phyloP scores from a whole-genome alignment of 768 basidiomycete genomes.

The Amanita exitialis region DNA sequence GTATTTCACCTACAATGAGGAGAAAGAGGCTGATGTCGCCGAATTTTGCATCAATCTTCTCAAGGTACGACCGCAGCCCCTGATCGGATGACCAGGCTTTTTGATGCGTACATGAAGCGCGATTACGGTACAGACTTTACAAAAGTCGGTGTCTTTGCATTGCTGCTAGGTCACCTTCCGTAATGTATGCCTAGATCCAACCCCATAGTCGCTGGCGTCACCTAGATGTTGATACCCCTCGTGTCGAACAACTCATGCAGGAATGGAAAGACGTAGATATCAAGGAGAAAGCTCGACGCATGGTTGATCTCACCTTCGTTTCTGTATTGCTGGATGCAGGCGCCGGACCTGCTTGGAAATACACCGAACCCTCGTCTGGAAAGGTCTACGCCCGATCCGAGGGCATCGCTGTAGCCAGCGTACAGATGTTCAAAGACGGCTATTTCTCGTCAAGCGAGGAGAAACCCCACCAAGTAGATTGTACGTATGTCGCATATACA shows the following conservation, averaged over 20 bases:
- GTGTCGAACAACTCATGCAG: conserved; percentile 50
- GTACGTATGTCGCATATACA: conserved; percentile 28
- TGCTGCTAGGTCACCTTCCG: background rate
- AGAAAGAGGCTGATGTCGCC: conserved; percentile 59
- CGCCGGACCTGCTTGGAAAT: conserved; percentile 78
- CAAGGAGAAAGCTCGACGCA: conserved; percentile 57
- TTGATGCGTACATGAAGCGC: conserved; percentile 28
- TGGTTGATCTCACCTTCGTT: conserved; percentile 84
- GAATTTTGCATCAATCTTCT: conserved; percentile 73
- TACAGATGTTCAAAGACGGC: conserved; percentile 82
- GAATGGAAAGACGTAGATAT: conserved; percentile 44
- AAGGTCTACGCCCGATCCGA: conserved; percentile 55
- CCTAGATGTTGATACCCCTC: conserved; percentile 58
- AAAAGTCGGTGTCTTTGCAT: conserved; percentile 32
- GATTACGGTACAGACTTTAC: conserved; percentile 69
- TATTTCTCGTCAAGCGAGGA: conserved; percentile 61
- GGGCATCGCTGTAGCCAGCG: conserved; percentile 83
- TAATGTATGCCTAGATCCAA: conserved; percentile 45
- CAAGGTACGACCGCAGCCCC: conserved; percentile 35
- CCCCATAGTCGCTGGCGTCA: conserved; percentile 90
- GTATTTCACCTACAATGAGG: conserved; percentile 81
- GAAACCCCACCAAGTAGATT: conserved; percentile 71
- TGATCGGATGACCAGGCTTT: background rate
- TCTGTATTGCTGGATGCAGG: conserved; percentile 94
- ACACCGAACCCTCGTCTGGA: conserved; percentile 48